Evolutionary conservation across 2,329 filamentous ascomycete genomes (phyloP), one percentile per base, ranked within the genome.

Genomic region (Pseudogymnoascus sp.): DNA sequence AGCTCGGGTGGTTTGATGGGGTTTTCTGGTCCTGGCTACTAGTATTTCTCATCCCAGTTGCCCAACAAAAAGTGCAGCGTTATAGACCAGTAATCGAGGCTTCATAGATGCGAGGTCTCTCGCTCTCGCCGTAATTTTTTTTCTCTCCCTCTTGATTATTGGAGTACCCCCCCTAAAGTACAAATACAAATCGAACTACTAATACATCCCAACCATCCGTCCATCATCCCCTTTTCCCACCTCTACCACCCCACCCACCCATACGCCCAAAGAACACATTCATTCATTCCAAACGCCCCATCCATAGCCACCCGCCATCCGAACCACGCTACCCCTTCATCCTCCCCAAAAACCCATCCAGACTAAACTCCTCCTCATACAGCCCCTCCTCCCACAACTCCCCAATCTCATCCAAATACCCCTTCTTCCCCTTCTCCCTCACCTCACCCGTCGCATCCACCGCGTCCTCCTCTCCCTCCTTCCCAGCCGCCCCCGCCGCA

Each of bases 321-420:
- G n/a, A n/a, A n/a, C n/a, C n/a, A n/a, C n/a, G n/a, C n/a, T 62
- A 64, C 7, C 43, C 53, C 71, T 91, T 90, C 90, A 99, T 97
- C 67, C 85, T 95, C 74, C 91, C 92, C 77, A 99, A 81, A 77
- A 97, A 99, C 3, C 90, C 92, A 69, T 96, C 91, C 67, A 99
- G 77, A 73, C 97, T 91, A 73, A 97, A 97, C 75, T 96, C 95
- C 77, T 99, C 94, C 75, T 97, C 91, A 74, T 99, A 99, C 78
- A 97, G 92, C 72, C 87, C 87, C 73, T 97, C 93, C 72, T 99
- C 94, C 93, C 94, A 99, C 30, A 99, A 77, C 75, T 99, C 94
- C 62, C 91, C 93, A 62, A 99, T 76, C 71, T 97, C 94, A 72
- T 99, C 94, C 64, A 97, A 77, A 84, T 93, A 96, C 6, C 92